Base-by-base conservation (phyloP, 2,329 filamentous ascomycete species). In the Neonectria punicea region DNA sequence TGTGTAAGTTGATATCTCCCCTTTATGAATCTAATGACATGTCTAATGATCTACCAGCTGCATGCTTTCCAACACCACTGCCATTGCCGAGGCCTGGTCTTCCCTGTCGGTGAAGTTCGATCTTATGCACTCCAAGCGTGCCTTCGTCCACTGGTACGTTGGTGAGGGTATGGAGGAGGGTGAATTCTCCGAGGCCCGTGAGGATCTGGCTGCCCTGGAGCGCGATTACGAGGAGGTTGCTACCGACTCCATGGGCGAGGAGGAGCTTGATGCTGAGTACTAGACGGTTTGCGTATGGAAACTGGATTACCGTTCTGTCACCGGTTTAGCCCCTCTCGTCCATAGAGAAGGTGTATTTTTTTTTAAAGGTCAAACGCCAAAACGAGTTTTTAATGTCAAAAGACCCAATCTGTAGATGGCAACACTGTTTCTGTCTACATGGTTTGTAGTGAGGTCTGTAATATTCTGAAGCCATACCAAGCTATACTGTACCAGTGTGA, bases 161-260 rank as follows among this genome's bases (percentile, higher is more conserved):
- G 96, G 96, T 86, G 96, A 98, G 88, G 96, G 96, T 90, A 99
- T 99, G 96, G 96, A 99, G 89, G 96, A 99, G 84, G 96, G 96
- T 83, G 96, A 99, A 85, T 99, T 99, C 90, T 97, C 93, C 63
- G 96, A 99, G 88, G 96, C 96, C 71, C 94, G 96, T 82, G 96
- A 99, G 86, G 96, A 99, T 85, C 86, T 99, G 82, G 96, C 96
- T 81, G 96, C 96, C 75, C 89, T 99, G 70, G 96, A 99, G 90
- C 92, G 94, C 75, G 95, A 99, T 82, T 99, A 99, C 85, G 95
- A 98, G 86, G 96, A 99, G 86, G 96, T 98, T 79, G 95, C 94
- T 71, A 93, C 93, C 77, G 95, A 98, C 84, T 97, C 94, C 69
- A 84, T 97, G 76, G 94, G 94, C 80, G 92, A 90, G 70, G 94